These are phyloP conservation scores for Cyclostephanos invisitatus DNA, from an alignment of 108 stramenopile species.

Conservation along the genomic window DNA sequence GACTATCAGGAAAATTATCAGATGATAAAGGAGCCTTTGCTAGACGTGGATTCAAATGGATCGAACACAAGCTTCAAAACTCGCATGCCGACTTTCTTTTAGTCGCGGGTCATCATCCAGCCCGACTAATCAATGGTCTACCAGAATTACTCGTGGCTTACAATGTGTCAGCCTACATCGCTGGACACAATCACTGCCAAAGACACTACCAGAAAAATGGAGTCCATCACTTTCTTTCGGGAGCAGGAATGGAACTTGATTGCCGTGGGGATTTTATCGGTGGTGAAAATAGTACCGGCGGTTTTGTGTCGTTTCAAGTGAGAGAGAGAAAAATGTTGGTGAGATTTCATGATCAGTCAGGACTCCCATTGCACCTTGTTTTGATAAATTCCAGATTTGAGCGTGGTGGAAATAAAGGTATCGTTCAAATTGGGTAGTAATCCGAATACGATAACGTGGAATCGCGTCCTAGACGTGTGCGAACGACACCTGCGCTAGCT, in stretches of 20 bases:
- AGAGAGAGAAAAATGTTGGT: slow-evolving; percentile 1
- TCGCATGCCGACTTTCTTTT: slow-evolving; percentile 34
- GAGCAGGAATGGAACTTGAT: slow-evolving; percentile 34
- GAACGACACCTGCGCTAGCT: slow-evolving; percentile 93
- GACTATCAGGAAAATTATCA: slow-evolving; percentile 16
- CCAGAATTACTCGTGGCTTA: slow-evolving; percentile 27
- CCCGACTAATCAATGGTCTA: slow-evolving; percentile 14
- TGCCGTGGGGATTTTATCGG: slow-evolving; percentile 1
- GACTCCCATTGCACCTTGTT: background rate
- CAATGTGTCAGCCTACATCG: slow-evolving; percentile 29
- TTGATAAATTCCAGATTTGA: background rate
- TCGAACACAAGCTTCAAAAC: slow-evolving; percentile 18
- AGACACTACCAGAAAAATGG: slow-evolving; percentile 13
- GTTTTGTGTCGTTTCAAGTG: slow-evolving; percentile 12
- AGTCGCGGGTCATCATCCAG: slow-evolving; percentile 46
- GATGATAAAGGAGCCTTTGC: slow-evolving; percentile 10
- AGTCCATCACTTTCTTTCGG: slow-evolving; percentile 24
- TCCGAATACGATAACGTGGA: slow-evolving; percentile 99
- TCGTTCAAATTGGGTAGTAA: background rate
- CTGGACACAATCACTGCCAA: slow-evolving; percentile 44
- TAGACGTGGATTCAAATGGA: slow-evolving; percentile 20
- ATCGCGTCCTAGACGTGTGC: slow-evolving; percentile 96
- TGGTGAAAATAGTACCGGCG: background rate
- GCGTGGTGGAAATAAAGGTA: background rate
- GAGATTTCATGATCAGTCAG: slow-evolving; percentile 18